Base-by-base conservation (phyloP, 108 stramenopile species). In the Stephanodiscus minutulus region DNA sequence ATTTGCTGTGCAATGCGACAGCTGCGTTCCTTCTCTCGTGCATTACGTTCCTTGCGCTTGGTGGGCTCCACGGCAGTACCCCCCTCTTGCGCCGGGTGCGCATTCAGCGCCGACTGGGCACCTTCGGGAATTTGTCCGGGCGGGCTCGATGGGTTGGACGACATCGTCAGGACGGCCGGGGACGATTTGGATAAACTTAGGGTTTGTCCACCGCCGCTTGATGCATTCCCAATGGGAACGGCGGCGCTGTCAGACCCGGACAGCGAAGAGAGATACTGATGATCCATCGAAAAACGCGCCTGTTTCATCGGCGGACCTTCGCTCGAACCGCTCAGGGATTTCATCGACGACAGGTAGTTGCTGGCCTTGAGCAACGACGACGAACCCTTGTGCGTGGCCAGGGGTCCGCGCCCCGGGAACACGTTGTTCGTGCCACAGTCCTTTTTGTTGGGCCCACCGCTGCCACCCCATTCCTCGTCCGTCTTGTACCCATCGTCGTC, bases 1-100 rank as follows among this genome's bases (percentile, higher is more conserved):
- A 95, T 95, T 70, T 95, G 90, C 66, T 70, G 82, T 5, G 91
- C 87, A 24, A 95, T 95, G 18, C 91, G 88, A 68, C 91, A 90
- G 70, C 89, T 91, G 56, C 94, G 79, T 55, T 93, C 91, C 73
- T 95, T 95, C 68, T 95, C 94, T 17, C 94, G 82, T 43, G 87
- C 87, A 72, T 95, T 95, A 6, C 94, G 82, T 82, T 95, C 91
- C 63, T 91, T 87, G 6, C 93, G 78, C 56, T 88, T 94, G 25
- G 48, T 27, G 0, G 86, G 86, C 43, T 82, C 77, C 46, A 64
- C 64, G 28, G 68, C 62, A 41, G 57, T 55, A 61, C 62, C 68
- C 18, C 64, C 65, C 44, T 49, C 15, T 8, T 35, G 57, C 52
- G 52, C 52, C 7, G 1, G 52, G 20, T 12, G 52, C 22, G 7